Conservation (phyloP, 352 stramenopile species). For the Phytophthora tubulina region DNA sequence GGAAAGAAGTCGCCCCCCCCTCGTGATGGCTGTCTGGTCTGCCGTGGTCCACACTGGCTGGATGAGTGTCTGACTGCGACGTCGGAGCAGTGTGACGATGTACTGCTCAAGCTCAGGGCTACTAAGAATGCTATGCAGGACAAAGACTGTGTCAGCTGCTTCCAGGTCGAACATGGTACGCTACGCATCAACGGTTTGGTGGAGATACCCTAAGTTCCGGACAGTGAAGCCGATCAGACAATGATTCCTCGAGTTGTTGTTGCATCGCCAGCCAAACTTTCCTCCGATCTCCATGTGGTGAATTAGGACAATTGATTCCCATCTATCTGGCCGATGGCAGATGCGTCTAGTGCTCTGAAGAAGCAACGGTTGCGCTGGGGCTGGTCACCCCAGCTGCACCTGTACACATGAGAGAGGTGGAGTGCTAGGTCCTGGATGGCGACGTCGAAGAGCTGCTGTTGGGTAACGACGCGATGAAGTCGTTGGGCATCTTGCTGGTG, state of each 20-base stretch:
- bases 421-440: neutral
- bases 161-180: neutral
- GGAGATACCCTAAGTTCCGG: neutral
- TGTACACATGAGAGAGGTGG: neutral
- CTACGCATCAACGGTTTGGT: neutral
- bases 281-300: no score
- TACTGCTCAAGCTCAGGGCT: no score
- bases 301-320: neutral
- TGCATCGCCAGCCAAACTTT: no score
- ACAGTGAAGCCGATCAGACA: neutral
- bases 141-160: neutral
- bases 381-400: neutral
- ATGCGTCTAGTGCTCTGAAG: neutral
- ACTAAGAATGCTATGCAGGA: no score
- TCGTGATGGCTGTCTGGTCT: slow-evolving; percentile 4
- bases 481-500: slow-evolving; percentile 12
- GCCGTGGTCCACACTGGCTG: slow-evolving; percentile 5
- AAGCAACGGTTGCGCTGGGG: neutral
- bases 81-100: no score
- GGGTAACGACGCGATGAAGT: slow-evolving; percentile 3
- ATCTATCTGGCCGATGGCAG: neutral
- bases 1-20: neutral
- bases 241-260: neutral
- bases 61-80: slow-evolving; percentile 4
- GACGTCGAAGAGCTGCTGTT: slow-evolving; percentile 15